phyloP scores from a whole-genome alignment of 2,329 filamentous ascomycete genomes.

The Aspergillus calidoustus region DNA sequence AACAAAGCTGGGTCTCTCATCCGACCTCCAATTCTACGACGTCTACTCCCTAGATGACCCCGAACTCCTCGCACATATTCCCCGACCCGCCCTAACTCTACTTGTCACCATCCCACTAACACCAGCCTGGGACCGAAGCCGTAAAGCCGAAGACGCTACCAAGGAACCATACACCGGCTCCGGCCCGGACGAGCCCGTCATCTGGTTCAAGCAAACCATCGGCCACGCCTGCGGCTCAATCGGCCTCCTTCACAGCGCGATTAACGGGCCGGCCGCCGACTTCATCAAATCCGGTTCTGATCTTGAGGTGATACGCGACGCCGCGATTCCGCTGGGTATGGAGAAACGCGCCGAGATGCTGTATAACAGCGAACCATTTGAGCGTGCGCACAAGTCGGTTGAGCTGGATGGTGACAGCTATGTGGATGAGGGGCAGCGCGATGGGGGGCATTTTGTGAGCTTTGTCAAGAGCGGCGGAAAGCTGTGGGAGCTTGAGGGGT shows the following conservation, averaged over 20 bases:
- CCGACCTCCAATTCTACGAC: slow-evolving; percentile 16
- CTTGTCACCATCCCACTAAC: slow-evolving; percentile 1
- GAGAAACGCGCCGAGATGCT: slow-evolving; percentile 56
- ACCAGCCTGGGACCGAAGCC: slow-evolving; percentile 12
- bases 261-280: slow-evolving; percentile 51
- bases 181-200: slow-evolving; percentile 56
- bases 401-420: slow-evolving; percentile 9
- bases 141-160: slow-evolving; percentile 5
- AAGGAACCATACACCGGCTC: slow-evolving; percentile 47
- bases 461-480: slow-evolving; percentile 40
- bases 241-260: slow-evolving; percentile 58
- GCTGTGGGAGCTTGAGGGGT: slow-evolving; percentile 42
- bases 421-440: slow-evolving; percentile 10
- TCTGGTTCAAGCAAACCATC: slow-evolving; percentile 66
- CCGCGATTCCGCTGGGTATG: slow-evolving; percentile 51
- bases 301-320: slow-evolving; percentile 51
- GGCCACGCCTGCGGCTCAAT: slow-evolving; percentile 64
- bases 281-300: slow-evolving; percentile 50
- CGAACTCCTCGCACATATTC: slow-evolving; percentile 12
- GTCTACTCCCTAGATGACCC: slow-evolving; percentile 7
- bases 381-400: slow-evolving; percentile 29
- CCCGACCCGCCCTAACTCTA: slow-evolving; percentile 6
- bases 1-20: slow-evolving; percentile 13
- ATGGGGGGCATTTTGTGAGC: slow-evolving; percentile 35
- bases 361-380: slow-evolving; percentile 45